Conservation (phyloP, 441 rosid species). For the Erodium trifolium region DNA sequence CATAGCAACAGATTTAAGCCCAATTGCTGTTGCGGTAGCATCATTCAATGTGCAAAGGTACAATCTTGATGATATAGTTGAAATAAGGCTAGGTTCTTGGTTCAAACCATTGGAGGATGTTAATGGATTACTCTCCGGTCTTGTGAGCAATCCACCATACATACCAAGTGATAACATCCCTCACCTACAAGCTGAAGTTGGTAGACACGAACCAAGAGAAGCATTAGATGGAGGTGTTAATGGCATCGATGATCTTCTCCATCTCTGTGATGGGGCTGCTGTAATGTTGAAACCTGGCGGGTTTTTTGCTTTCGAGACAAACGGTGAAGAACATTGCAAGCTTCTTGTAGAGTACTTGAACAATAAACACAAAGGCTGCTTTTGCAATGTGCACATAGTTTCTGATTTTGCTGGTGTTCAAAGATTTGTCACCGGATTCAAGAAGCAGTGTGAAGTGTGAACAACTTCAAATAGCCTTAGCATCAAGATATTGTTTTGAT, state of each 20-base stretch:
- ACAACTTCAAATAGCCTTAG: neutral
- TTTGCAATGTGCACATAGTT: constrained; percentile 42
- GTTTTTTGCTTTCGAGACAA: constrained; percentile 80
- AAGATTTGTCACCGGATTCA: constrained; percentile 61
- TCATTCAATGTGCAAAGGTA: constrained; percentile 59
- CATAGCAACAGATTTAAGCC: constrained; percentile 69
- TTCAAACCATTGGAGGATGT: constrained; percentile 60
- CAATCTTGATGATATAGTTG: constrained; percentile 48
- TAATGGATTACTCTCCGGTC: constrained; percentile 57
- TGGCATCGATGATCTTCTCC: constrained; percentile 70
- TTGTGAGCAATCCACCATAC: constrained; percentile 86
- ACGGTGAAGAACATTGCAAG: constrained; percentile 74
- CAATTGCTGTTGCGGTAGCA: constrained; percentile 52
- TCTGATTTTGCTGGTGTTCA: constrained; percentile 62
- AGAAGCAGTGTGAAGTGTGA: neutral
- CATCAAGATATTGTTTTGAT: neutral
- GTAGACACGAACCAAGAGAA: constrained; percentile 74
- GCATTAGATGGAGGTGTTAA: constrained; percentile 75
- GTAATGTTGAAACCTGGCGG: constrained; percentile 67
- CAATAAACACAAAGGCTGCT: constrained; percentile 30
- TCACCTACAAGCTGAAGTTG: constrained; percentile 80
- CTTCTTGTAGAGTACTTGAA: constrained; percentile 49
- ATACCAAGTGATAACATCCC: constrained; percentile 64
- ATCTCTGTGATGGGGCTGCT: constrained; percentile 53
- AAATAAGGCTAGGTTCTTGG: constrained; percentile 75